Base-by-base conservation (phyloP, 108 stramenopile species). In the Fistulifera pelliculosa region DNA sequence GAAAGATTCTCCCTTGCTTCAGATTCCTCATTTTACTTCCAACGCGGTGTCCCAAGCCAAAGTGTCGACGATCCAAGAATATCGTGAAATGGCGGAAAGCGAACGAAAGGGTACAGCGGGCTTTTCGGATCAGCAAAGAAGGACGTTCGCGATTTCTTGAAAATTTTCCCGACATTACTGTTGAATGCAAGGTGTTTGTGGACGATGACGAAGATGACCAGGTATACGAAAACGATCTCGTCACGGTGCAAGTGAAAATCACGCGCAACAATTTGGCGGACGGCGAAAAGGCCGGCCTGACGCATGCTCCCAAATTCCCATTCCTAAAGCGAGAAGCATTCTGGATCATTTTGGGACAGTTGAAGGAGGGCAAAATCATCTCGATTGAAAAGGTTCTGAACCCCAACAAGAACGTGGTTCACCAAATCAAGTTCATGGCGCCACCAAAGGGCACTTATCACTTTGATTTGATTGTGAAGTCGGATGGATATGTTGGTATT, bases 181-280 rank as follows among this genome's bases (percentile, higher is more conserved):
- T 90, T 6, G 68, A 76, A 57, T 74, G 73, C 41, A 89, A 90
- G 52, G 77, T 94, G 2, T 95, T 84, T 63, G 94, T 95, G 24
- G 96, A 98, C 64, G 98, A 97, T 62, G 96, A 98, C 43, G 90
- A 90, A 61, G 95, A 99, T 64, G 72, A 80, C 62, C 86, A 90
- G 41, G 88, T 94, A 3, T 94, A 94, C 66, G 95, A 93, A 52
- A 94, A 94, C 41, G 98, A 99, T 71, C 61, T 99, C 53, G 91
- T 94, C 48, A 97, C 96, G 38, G 77, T 97, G 42, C 59, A 58
- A 13, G 94, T 99, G 19, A 92, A 66, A 8, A 60, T 97, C 19
- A 92, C 87, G 14, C 90, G 95, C 21, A 82, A 86, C 65, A 96
- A 99, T 57, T 52, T 97, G 28, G 53, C 66, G 21, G 82, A 92